Evolutionary conservation across 208 protist species (phyloP), one percentile per base, ranked within the genome.

Genomic region (Trypanosoma theileri): DNA sequence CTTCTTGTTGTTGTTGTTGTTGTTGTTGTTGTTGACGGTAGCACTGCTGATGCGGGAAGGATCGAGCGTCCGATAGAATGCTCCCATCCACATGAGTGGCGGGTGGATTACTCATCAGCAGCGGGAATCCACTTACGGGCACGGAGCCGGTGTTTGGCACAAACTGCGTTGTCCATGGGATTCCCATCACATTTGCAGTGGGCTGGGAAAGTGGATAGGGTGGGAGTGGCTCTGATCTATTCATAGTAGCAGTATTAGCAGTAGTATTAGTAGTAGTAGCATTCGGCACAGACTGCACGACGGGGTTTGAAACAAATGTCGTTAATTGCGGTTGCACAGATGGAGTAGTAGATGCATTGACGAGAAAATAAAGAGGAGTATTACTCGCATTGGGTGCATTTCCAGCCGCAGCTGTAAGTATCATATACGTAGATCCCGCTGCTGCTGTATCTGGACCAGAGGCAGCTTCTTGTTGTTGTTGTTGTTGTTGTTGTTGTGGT

Each of bases 111-210:
- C 17, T 28, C 11, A 54, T 16, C 2, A 52, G 13, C 26, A 44
- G n/a, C 7, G 59, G 59, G n/a, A 52, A 22, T 21, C 40, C 44
- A 28, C 59, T 45, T 22, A n/a, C 14, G 6, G 45, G 14, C 1
- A 14, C 9, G 14, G 41, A 0, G 10, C n/a, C 44, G 6, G 19
- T 12, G 42, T 62, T 62, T 12, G 45, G n/a, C 10, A 44, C 31
- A 13, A 53, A 64, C 13, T 51, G 59, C 7, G 41, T 41, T 31
- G 45, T 6, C 59, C 59, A 64, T 12, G 59, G 45, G 12, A 64
- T 40, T 13, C 45, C 28, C 19, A 64, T 17, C n/a, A 41, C 16
- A 28, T 41, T 54, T 13, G n/a, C n/a, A 54, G 7, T 16, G 14
- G 44, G 41, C 28, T 1, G 28, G 28, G 28, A 13, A 19, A 53